These are phyloP conservation scores for Rhizophora apiculata DNA, from an alignment of 345 rosid species.

Conservation along the genomic window DNA sequence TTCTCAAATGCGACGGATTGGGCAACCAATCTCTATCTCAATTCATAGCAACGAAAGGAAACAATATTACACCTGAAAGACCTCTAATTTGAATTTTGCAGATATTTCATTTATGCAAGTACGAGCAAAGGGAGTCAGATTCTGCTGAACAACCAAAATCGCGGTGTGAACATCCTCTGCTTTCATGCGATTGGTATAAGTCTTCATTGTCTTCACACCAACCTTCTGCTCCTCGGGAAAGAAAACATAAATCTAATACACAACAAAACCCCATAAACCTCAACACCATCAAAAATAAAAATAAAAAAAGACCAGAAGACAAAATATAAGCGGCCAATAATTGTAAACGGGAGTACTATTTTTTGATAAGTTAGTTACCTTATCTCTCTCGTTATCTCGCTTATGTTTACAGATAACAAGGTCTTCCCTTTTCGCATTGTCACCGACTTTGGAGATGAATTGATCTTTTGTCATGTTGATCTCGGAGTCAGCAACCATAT, in stretches of 20 bases:
- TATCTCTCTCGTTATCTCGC: conserved; percentile 53
- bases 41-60: not conserved
- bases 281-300: not conserved
- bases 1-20: not conserved
- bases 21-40: no score
- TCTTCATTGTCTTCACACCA: conserved; percentile 88
- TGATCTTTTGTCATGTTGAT: conserved; percentile 46
- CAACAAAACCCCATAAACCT: not conserved
- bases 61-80: conserved; percentile 61
- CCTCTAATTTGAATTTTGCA: conserved; percentile 71
- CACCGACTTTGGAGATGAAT: conserved; percentile 57
- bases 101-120: conserved; percentile 67
- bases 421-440: conserved; percentile 87
- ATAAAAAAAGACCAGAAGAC: not conserved
- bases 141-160: conserved; percentile 72
- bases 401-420: conserved; percentile 60
- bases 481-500: conserved; percentile 63
- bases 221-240: conserved; percentile 84
- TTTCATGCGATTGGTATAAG: conserved; percentile 79
- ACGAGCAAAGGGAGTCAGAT: conserved; percentile 80
- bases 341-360: not conserved
- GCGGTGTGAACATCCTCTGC: conserved; percentile 79
- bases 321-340: not conserved
- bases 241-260: conserved; percentile 65
- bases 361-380: conserved; percentile 36